phyloP scores from a whole-genome alignment of 441 rosid species.

The Pelargonium australe region DNA sequence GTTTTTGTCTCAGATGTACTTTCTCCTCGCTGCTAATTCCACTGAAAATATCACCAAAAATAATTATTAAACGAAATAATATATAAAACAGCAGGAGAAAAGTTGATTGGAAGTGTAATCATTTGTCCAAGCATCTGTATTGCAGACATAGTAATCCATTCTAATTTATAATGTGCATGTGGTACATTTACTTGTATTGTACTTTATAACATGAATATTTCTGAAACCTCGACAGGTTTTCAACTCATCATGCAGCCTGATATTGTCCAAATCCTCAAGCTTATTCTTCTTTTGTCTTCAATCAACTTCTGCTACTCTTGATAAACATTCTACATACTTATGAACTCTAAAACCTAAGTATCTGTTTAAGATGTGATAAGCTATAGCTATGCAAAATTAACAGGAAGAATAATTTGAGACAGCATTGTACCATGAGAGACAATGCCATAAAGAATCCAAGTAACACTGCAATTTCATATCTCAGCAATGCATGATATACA shows the following conservation, averaged over 20 bases:
- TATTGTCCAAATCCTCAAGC: not conserved
- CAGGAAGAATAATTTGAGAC: not conserved
- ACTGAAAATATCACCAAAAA: conserved; percentile 33
- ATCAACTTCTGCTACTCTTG: not conserved
- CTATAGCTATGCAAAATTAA: not conserved
- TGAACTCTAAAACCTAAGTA: conserved; percentile 3
- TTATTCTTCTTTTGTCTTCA: not conserved
- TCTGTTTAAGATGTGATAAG: not conserved
- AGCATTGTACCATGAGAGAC: not conserved
- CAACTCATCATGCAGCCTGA: not conserved
- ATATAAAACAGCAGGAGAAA: not conserved
- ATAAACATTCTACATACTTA: not conserved
- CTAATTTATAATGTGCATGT: too few relatives aligned
- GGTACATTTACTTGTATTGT: too few relatives aligned
- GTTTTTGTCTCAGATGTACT: conserved; percentile 61
- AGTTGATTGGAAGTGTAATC: not conserved
- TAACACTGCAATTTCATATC: not conserved
- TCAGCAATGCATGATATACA: not conserved
- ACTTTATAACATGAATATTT: not conserved
- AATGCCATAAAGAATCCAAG: not conserved
- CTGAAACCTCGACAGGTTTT: not conserved
- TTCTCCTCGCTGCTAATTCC: conserved; percentile 87
- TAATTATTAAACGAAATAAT: not conserved
- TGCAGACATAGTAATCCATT: not conserved
- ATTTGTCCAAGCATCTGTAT: not conserved